Evolutionary conservation across 495 filamentous ascomycete genomes (phyloP).

Genomic region (Aspergillus steynii): DNA sequence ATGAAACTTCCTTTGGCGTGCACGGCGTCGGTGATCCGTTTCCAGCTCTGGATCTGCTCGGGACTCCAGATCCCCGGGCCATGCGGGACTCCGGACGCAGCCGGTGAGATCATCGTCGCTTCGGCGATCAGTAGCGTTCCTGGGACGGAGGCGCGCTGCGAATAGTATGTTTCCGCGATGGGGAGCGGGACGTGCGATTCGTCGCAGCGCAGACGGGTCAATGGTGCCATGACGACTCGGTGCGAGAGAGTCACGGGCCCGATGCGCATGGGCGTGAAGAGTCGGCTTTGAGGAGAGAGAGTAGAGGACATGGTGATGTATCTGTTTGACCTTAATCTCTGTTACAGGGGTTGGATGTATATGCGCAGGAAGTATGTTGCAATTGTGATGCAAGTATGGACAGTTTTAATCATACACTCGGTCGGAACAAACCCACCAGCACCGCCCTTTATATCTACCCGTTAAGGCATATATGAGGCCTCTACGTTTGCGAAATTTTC

Average conservation of each 20-base stretch:
- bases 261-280: conserved; percentile 50
- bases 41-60: conserved; percentile 49
- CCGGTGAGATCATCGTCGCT: conserved; percentile 60
- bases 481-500: no score
- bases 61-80: conserved; percentile 47
- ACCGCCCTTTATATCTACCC: no score
- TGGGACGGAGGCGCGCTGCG: conserved; percentile 48
- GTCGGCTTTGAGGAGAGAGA: neutral
- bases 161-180: conserved; percentile 49
- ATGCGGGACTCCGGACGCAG: conserved; percentile 41
- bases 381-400: no score
- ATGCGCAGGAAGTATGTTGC: no score
- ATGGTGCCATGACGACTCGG: conserved; percentile 50
- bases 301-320: no score
- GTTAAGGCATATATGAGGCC: no score
- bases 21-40: conserved; percentile 46
- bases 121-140: conserved; percentile 58
- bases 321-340: no score
- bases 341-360: no score
- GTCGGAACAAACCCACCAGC: no score
- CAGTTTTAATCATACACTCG: no score
- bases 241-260: conserved; percentile 44
- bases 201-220: conserved; percentile 47
- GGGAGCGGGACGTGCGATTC: conserved; percentile 32
- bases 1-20: conserved; percentile 50